Evolutionary conservation across 306 rosid genomes (phyloP).

Genomic region (Ochetophila trinervis): DNA sequence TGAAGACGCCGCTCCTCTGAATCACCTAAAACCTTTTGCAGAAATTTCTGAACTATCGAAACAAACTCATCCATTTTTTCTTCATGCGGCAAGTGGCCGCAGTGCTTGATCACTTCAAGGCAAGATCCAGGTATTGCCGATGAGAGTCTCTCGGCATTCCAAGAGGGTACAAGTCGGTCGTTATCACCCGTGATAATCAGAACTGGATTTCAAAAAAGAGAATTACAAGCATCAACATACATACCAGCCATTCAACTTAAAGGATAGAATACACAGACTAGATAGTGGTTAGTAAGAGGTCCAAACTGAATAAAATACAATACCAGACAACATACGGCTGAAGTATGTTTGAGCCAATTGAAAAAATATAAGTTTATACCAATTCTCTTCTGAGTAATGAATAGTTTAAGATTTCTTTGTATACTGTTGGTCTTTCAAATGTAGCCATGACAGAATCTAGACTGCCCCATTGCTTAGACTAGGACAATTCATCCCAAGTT

Average conservation of each 20-base stretch:
- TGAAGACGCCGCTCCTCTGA: slow-evolving; percentile 37
- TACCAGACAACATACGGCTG: too few species aligned
- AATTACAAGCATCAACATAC: slow-evolving; percentile 6
- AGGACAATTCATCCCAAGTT: not conserved
- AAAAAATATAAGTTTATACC: too few species aligned
- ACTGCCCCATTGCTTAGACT: slow-evolving; percentile 4
- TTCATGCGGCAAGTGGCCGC: slow-evolving; percentile 94
- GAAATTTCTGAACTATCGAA: slow-evolving; percentile 67
- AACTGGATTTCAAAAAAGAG: slow-evolving; percentile 48
- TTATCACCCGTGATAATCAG: slow-evolving; percentile 81
- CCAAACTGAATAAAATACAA: not conserved
- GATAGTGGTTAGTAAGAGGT: not conserved
- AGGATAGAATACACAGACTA: too few species aligned
- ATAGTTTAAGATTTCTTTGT: too few species aligned
- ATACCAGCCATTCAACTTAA: not conserved
- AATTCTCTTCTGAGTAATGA: too few species aligned
- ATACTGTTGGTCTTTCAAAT: too few species aligned
- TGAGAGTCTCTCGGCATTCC: slow-evolving; percentile 90
- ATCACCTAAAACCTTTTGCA: slow-evolving; percentile 38
- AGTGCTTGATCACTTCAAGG: slow-evolving; percentile 63
- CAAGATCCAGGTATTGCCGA: slow-evolving; percentile 69
- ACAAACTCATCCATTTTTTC: slow-evolving; percentile 79
- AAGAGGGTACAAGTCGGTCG: slow-evolving; percentile 74
- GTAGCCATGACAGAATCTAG: slow-evolving; percentile 7
- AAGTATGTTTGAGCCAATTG: too few species aligned